Base-by-base conservation (phyloP, 768 basidiomycete genomes). In the Mycena galopus region DNA sequence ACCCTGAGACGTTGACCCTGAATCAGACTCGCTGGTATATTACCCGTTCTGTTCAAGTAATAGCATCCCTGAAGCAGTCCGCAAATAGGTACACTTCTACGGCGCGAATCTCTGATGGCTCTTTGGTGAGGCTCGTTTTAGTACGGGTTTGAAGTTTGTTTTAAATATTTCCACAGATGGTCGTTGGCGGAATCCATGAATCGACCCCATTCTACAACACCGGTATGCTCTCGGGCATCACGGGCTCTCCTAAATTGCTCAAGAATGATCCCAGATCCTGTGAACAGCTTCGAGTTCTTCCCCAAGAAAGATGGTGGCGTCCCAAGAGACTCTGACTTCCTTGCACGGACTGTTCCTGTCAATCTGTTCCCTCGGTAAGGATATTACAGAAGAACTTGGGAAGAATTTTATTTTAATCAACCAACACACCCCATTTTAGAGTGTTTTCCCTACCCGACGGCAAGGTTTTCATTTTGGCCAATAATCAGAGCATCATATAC, bases 21-120 rank as follows among this genome's bases (percentile, higher is more conserved):
- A 87, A 88, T 1, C 85, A 84, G 68, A 84, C 86, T 16, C 85
- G 89, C 37, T 91, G 89, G 89, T 90, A 59, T 27, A 10, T 27
- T 16, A 4, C 23, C n/a, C 50, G 21, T 6, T 4, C 3, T 21
- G 0, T 23, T 16, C 9, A 2, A 19, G 17, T 14, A 37, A 2
- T 1, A 30, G 19, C 1, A 42, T 5, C 47, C 21, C 32, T 16
- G 21, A 27, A 12, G 12, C 27, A 29, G 11, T 6, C 23, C 19
- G 10, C 35, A 19, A 51, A 37, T 27, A 73, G 72, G 73, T 75
- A 91, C 76, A 85, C 84, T 47, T 86, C 89, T 6, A 84, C 85
- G 7, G 64, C 88, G 21, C 80, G 89, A 58, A 82, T 90, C 67
- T 81, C 84, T 4, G 90, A 89, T 67, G 79, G 79, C 8, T 77